Conservation (phyloP, 805 yeast species). For the Wickerhamomyces chaumierensis region DNA sequence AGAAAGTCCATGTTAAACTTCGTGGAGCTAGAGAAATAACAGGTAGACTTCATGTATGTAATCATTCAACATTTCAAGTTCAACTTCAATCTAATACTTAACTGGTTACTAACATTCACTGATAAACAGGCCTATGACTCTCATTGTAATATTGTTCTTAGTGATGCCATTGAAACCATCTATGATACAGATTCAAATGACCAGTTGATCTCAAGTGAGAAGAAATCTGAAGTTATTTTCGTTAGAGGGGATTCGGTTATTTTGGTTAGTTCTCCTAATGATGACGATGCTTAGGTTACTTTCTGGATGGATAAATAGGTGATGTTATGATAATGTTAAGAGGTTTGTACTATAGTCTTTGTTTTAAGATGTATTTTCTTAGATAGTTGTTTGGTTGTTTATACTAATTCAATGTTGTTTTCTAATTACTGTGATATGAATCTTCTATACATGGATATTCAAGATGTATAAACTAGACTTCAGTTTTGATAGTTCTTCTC, state of each 20-base stretch:
- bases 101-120: slow-evolving; percentile 3
- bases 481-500: slow-evolving; percentile 5
- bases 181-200: slow-evolving; percentile 36
- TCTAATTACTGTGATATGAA: slow-evolving; percentile 2
- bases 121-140: slow-evolving; percentile 69
- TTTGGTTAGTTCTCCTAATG: slow-evolving; percentile 46
- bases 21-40: slow-evolving; percentile 90
- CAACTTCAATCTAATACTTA: no score
- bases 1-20: slow-evolving; percentile 73
- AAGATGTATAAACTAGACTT: no score
- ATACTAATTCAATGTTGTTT: no score
- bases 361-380: no score
- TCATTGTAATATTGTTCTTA: slow-evolving; percentile 90
- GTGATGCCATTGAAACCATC: slow-evolving; percentile 84
- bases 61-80: neutral
- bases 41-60: slow-evolving; percentile 71
- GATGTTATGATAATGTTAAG: no score
- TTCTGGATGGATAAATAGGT: no score
- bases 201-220: slow-evolving; percentile 24
- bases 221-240: slow-evolving; percentile 78
- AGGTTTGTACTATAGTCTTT: no score
- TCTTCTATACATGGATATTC: no score
- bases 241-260: slow-evolving; percentile 98
- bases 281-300: no score
- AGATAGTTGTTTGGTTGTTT: no score